Evolutionary conservation across 768 basidiomycete species (phyloP).

Genomic region (Termitomyces sp.): DNA sequence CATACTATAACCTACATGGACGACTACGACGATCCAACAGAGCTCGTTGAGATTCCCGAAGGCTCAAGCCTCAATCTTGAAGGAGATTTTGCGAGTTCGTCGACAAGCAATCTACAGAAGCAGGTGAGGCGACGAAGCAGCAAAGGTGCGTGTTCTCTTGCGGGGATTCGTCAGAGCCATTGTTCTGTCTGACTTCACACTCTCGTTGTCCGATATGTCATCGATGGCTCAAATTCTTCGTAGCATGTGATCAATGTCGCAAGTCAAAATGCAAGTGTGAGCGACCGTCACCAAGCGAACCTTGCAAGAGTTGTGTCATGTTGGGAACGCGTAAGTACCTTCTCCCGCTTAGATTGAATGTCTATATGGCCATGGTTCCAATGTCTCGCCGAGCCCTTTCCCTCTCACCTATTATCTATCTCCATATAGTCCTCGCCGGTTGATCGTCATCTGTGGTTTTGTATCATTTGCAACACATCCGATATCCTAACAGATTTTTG

Average conservation of each 20-base stretch:
- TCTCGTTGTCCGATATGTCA: constrained; percentile 3
- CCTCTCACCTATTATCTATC: background rate
- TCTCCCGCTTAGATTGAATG: constrained; percentile 13
- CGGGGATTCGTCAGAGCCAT: background rate
- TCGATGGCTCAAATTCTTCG: constrained; percentile 10
- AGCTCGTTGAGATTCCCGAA: constrained; percentile 46
- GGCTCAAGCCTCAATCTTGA: constrained; percentile 17
- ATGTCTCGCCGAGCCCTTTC: constrained; percentile 5
- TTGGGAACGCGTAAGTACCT: constrained; percentile 59
- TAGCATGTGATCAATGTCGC: constrained; percentile 86
- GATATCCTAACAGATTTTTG: constrained; percentile 9
- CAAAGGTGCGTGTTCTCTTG: constrained; percentile 49
- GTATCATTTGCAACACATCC: constrained; percentile 9
- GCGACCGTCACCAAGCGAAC: constrained; percentile 52
- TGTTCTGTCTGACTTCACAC: background rate
- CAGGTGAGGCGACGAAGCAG: constrained; percentile 69
- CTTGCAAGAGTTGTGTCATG: constrained; percentile 76
- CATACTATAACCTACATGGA: constrained; percentile 47
- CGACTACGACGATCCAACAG: constrained; percentile 60
- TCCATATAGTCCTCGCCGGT: constrained; percentile 7
- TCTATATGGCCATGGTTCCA: background rate
- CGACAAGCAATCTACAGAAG: constrained; percentile 33
- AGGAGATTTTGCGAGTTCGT: constrained; percentile 15
- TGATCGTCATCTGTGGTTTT: constrained; percentile 8
- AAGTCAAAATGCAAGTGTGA: constrained; percentile 92